A percentile compares a stretch with the other conserved stretches of the same genome.
Conservation (phyloP, 805 yeast species). For the Yamadazyma laniorum region DNA sequence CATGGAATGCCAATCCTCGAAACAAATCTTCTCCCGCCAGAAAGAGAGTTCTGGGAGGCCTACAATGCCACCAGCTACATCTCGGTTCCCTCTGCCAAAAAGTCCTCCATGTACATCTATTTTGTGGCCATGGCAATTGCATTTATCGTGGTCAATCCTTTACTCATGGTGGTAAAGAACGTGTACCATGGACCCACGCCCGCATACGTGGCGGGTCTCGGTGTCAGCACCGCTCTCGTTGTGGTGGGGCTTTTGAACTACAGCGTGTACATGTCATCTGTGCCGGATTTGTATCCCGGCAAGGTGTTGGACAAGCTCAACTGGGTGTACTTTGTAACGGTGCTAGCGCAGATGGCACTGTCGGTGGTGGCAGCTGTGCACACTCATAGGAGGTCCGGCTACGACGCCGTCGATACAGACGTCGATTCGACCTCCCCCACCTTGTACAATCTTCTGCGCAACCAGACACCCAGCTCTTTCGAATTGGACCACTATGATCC, state of each 20-base stretch:
- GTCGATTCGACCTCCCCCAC: slow-evolving; percentile 19
- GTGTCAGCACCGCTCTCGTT: slow-evolving; percentile 47
- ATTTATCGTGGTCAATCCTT: slow-evolving; percentile 62
- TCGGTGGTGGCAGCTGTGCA: slow-evolving; percentile 12
- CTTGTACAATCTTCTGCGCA: slow-evolving; percentile 21
- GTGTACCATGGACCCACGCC: slow-evolving; percentile 27
- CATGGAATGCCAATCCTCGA: slow-evolving; percentile 78
- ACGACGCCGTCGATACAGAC: neutral
- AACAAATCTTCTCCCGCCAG: slow-evolving; percentile 67
- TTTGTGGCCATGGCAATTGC: slow-evolving; percentile 36
- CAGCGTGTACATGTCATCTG: slow-evolving; percentile 55
- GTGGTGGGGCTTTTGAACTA: slow-evolving; percentile 53
- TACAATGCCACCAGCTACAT: slow-evolving; percentile 79
- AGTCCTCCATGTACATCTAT: slow-evolving; percentile 56
- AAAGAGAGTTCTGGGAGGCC: slow-evolving; percentile 69
- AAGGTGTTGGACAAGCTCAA: slow-evolving; percentile 72
- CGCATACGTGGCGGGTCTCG: slow-evolving; percentile 47
- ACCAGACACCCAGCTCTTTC: slow-evolving; percentile 17
- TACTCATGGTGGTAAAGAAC: slow-evolving; percentile 61
- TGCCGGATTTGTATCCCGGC: slow-evolving; percentile 68
- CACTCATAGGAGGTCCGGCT: slow-evolving; percentile 1
- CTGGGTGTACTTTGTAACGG: slow-evolving; percentile 52
- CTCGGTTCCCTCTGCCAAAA: slow-evolving; percentile 49
- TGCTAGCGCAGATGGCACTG: slow-evolving; percentile 42
- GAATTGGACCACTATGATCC: slow-evolving; percentile 21